Evolutionary conservation across 2,329 filamentous ascomycete species (phyloP).

Genomic region (Lachnellula willkommii): DNA sequence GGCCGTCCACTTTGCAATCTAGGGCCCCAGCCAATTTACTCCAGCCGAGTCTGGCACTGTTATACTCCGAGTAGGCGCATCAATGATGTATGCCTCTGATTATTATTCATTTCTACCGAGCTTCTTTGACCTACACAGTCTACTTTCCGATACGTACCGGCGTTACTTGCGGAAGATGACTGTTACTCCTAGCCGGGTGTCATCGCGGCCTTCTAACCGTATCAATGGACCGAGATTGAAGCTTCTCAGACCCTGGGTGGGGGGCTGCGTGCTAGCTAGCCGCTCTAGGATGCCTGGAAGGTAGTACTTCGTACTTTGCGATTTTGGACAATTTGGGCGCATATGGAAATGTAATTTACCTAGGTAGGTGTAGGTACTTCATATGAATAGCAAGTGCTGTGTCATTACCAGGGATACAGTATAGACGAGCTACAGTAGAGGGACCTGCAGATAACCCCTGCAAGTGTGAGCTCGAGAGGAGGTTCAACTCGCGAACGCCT

Average conservation of each 20-base stretch:
- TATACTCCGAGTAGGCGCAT: not conserved
- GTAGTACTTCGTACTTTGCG: constrained; percentile 12
- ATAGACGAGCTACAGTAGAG: not conserved
- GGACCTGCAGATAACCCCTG: constrained; percentile 9
- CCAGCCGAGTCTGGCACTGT: not conserved
- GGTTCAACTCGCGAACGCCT: not conserved
- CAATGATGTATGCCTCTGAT: not conserved
- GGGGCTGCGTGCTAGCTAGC: not conserved
- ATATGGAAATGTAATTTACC: no score
- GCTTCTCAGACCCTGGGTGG: not conserved
- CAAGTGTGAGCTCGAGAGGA: not conserved
- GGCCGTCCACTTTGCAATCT: not conserved
- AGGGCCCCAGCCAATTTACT: not conserved
- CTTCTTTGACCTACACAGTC: not conserved
- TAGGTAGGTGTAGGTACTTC: no score
- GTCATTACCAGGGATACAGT: constrained; percentile 13
- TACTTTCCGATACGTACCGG: not conserved
- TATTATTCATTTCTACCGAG: not conserved
- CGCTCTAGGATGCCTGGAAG: not conserved
- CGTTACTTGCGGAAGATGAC: no score
- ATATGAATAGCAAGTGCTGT: constrained; percentile 13
- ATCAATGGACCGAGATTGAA: not conserved
- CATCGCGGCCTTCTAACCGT: not conserved
- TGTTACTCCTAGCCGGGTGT: no score
- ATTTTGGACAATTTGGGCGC: not conserved